phyloP scores from a whole-genome alignment of 2,329 filamentous ascomycete species.

The Penicillium sp. region DNA sequence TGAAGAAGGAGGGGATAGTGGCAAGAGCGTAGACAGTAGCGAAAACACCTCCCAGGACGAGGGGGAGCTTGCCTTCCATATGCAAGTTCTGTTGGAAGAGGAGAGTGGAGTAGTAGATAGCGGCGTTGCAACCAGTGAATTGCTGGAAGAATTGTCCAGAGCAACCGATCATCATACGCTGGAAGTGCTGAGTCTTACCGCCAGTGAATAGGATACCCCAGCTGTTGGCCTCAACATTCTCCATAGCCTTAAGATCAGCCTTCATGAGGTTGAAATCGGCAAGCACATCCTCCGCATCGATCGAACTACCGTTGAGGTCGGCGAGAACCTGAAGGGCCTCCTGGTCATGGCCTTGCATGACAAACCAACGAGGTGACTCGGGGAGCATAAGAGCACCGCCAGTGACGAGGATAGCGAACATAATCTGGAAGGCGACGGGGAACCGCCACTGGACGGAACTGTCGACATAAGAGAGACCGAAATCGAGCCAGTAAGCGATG shows the following conservation, averaged over 20 bases:
- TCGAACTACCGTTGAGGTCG: slow-evolving; percentile 39
- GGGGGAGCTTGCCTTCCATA: slow-evolving; percentile 16
- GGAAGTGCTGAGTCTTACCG: slow-evolving; percentile 32
- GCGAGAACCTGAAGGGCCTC: slow-evolving; percentile 50
- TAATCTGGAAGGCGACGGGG: slow-evolving; percentile 48
- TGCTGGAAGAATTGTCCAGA: slow-evolving; percentile 42
- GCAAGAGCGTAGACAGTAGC: slow-evolving; percentile 26
- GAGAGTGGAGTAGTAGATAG: slow-evolving; percentile 46
- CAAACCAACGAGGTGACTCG: slow-evolving; percentile 56
- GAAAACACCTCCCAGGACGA: slow-evolving; percentile 29
- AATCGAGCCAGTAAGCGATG: slow-evolving; percentile 38
- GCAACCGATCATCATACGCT: slow-evolving; percentile 30
- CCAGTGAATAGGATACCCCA: slow-evolving; percentile 25
- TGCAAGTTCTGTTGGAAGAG: slow-evolving; percentile 44
- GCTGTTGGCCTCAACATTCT: slow-evolving; percentile 29
- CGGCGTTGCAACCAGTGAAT: slow-evolving; percentile 46
- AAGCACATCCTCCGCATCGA: slow-evolving; percentile 39
- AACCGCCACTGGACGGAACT: slow-evolving; percentile 44
- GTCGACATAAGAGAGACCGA: slow-evolving; percentile 35
- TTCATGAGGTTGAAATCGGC: slow-evolving; percentile 43
- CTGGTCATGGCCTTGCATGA: slow-evolving; percentile 50
- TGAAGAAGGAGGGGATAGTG: slow-evolving; percentile 30
- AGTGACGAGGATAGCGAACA: slow-evolving; percentile 37
- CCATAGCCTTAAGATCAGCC: slow-evolving; percentile 42
- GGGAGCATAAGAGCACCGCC: slow-evolving; percentile 39